A percentile compares a stretch with the other conserved stretches of the same genome.
These are phyloP conservation scores for Tuber brumale DNA, from an alignment of 495 filamentous ascomycete species.

Conservation along the genomic window DNA sequence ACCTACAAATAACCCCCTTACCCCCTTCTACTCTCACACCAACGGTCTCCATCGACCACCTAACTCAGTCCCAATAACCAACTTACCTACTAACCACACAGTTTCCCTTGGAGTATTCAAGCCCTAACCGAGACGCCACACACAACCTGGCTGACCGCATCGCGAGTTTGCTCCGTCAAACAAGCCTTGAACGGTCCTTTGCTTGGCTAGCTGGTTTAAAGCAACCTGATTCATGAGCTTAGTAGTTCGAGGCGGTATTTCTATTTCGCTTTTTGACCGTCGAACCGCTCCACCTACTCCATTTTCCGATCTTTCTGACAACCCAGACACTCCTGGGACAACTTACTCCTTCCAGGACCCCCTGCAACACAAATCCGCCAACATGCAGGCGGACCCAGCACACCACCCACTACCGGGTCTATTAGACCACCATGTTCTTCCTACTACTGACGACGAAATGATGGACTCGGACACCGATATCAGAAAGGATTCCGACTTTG, in stretches of 20 bases:
- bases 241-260: slow-evolving; percentile 12
- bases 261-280: slow-evolving; percentile 19
- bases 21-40: background rate
- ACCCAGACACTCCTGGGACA: slow-evolving; percentile 33
- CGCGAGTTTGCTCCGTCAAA: background rate
- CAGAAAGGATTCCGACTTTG: slow-evolving; percentile 38
- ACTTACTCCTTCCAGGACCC: slow-evolving; percentile 37
- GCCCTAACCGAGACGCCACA: background rate
- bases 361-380: slow-evolving; percentile 17
- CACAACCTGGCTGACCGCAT: background rate
- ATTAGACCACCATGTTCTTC: slow-evolving; percentile 4
- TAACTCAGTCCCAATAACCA: slow-evolving; percentile 4
- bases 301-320: slow-evolving; percentile 31
- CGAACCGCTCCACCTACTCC: slow-evolving; percentile 17
- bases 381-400: slow-evolving; percentile 30
- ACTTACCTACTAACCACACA: slow-evolving; percentile 2
- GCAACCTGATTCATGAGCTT: slow-evolving; percentile 24
- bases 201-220: background rate
- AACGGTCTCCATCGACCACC: background rate
- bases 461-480: slow-evolving; percentile 39
- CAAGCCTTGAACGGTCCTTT: background rate
- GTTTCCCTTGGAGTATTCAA: background rate
- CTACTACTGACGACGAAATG: slow-evolving; percentile 39
- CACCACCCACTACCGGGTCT: slow-evolving; percentile 7
- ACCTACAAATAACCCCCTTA: background rate